These are phyloP conservation scores for Chrysopogon serrulatus DNA, from an alignment of 176 grass and related monocot species.

Conservation along the genomic window DNA sequence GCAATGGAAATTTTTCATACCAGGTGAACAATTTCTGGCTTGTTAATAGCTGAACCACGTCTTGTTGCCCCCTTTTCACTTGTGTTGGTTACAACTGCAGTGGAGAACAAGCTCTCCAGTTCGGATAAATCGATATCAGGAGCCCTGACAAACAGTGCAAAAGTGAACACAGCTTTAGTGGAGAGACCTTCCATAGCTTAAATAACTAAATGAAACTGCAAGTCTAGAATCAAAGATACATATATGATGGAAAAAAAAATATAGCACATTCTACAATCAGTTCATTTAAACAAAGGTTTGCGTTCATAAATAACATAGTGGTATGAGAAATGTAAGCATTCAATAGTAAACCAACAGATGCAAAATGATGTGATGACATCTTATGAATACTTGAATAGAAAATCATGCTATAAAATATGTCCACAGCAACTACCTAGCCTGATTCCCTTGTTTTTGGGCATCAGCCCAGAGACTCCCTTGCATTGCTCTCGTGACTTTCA, in stretches of 20 bases:
- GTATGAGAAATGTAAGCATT: conserved; percentile 9
- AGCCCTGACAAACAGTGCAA: conserved; percentile 37
- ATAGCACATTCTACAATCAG: not conserved
- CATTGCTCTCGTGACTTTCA: conserved; percentile 89
- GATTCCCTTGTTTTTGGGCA: conserved; percentile 80
- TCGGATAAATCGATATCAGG: conserved; percentile 12
- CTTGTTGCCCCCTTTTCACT: conserved; percentile 62
- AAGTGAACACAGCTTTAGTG: conserved; percentile 18
- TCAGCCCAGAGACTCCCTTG: conserved; percentile 99
- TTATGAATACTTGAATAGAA: conserved; percentile 9
- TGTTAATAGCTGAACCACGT: conserved; percentile 65
- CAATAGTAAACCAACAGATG: conserved; percentile 5
- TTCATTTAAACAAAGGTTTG: conserved; percentile 18
- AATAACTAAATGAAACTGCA: conserved; percentile 1
- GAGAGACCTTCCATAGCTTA: not conserved
- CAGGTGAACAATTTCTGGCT: conserved; percentile 91
- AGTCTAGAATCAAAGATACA: not conserved
- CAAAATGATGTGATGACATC: not conserved
- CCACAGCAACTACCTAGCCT: conserved; percentile 64
- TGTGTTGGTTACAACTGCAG: conserved; percentile 51
- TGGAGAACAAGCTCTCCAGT: conserved; percentile 14
- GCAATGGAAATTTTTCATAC: conserved; percentile 34
- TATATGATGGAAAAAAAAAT: conserved; percentile 1
- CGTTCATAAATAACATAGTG: not conserved
- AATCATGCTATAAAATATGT: not conserved